Evolutionary conservation across 306 rosid genomes (phyloP), one percentile per base, ranked within the genome.

Genomic region (Psophocarpus tetragonolobus): DNA sequence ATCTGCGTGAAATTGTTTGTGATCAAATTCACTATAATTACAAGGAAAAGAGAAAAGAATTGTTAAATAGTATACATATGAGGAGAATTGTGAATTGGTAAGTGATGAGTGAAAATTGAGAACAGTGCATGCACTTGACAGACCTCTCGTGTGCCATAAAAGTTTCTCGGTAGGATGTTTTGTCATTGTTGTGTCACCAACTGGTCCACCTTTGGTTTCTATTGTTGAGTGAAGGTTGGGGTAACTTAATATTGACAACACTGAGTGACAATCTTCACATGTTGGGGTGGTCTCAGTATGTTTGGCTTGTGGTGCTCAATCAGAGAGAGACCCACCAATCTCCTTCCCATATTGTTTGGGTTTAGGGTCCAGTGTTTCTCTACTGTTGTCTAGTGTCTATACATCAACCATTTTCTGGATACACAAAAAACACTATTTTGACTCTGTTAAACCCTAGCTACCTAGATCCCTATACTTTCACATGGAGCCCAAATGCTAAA

Each of bases 141-240:
- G 11, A 70, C 60, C 78, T 53, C 81, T 89, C 90, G 93, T 87
- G 89, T 78, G 88, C 50, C 57, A 45, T 20, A 58, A n/a, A 80
- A 79, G 42, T 30, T 13, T 50, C n/a, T 68, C 24, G 84, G 88
- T 79, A 78, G 74, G 39, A 73, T 81, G 85, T 66, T 77, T 76
- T 81, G 86, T 81, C 91, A 80, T 41, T 84, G 88, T 80, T 83
- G 87, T 80, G 87, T 84, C 61, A 81, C 85, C 85, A 85, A 64
- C 80, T 71, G 91, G 84, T 79, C 79, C 68, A 13, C 42, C 42
- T 18, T 66, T 6, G n/a, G 38, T 64, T 64, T 68, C 58, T 18
- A 6, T 65, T 36, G 67, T 39, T 53, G 67, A 18, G 77, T 56
- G 65, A 54, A 42, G 36, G 17, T 5, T 44, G 21, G 56, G 32